Evolutionary conservation across 495 filamentous ascomycete genomes (phyloP).

Genomic region (Penicillium odoratum): DNA sequence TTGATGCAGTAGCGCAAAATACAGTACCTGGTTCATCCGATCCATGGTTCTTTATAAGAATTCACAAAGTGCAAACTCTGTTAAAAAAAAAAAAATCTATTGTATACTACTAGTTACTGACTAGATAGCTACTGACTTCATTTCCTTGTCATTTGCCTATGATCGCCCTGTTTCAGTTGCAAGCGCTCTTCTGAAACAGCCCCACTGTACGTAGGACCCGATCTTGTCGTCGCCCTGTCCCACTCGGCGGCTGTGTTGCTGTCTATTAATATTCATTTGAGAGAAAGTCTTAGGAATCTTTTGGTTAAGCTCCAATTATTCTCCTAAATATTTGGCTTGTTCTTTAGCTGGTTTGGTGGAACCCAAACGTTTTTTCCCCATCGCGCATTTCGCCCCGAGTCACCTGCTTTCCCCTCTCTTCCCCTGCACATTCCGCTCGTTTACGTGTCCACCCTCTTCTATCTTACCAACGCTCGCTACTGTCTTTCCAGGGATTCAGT

Average conservation of each 20-base stretch:
- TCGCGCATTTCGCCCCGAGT: conserved; percentile 16
- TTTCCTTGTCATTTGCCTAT: background rate
- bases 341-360: conserved; percentile 7
- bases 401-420: conserved; percentile 25
- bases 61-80: conserved; percentile 2
- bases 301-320: background rate
- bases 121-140: background rate
- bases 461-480: conserved; percentile 13
- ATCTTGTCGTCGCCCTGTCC: conserved; percentile 21
- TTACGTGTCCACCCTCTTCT: background rate
- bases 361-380: background rate
- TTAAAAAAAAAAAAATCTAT: background rate
- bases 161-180: conserved; percentile 28
- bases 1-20: background rate
- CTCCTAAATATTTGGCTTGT: background rate
- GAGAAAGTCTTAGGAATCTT: background rate
- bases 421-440: conserved; percentile 4
- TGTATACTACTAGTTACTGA: too few relatives aligned
- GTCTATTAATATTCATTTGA: conserved; percentile 32
- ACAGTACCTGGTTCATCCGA: background rate
- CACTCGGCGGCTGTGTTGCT: conserved; percentile 27
- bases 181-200: conserved; percentile 35
- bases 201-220: conserved; percentile 25
- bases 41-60: conserved; percentile 10
- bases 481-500: conserved; percentile 13